A percentile compares a stretch with the other conserved stretches of the same genome.
These are phyloP conservation scores for Stereum hirsutum DNA, from an alignment of 1,284 basidiomycete genomes.

Conservation along the genomic window DNA sequence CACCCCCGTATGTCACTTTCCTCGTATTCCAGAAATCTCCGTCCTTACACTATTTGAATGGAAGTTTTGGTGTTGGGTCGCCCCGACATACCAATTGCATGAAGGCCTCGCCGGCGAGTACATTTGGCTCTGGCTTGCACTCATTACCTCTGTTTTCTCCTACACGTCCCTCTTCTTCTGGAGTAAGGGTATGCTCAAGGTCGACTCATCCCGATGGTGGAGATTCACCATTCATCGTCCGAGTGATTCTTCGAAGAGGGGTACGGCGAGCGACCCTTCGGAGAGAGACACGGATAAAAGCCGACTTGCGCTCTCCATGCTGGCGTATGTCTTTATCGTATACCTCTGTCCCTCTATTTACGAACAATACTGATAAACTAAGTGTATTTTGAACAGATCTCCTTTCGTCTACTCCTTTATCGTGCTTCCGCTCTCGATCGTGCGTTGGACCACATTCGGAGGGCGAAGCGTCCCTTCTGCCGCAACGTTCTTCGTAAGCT, in stretches of 20 bases:
- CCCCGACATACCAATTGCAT: constrained; percentile 18
- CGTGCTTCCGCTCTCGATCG: constrained; percentile 17
- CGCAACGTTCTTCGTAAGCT: constrained; percentile 27
- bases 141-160: constrained; percentile 26
- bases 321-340: constrained; percentile 42
- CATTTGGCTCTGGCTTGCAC: constrained; percentile 39
- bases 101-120: constrained; percentile 40
- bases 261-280: background rate
- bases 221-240: background rate
- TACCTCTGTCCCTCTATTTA: background rate
- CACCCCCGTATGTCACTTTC: constrained; percentile 11
- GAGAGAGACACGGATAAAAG: background rate
- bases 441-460: constrained; percentile 33
- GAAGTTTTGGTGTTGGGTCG: constrained; percentile 40
- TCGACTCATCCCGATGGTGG: constrained; percentile 10
- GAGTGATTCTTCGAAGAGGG: too few relatives aligned
- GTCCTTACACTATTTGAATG: background rate
- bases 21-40: too few relatives aligned
- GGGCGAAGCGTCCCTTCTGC: constrained; percentile 23
- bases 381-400: constrained; percentile 17
- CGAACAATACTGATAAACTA: background rate
- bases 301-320: constrained; percentile 35
- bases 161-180: constrained; percentile 32
- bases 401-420: constrained; percentile 25
- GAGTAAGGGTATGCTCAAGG: constrained; percentile 18